Conservation (phyloP, 2,329 filamentous ascomycete species). For the Elsinoe ampelina region DNA sequence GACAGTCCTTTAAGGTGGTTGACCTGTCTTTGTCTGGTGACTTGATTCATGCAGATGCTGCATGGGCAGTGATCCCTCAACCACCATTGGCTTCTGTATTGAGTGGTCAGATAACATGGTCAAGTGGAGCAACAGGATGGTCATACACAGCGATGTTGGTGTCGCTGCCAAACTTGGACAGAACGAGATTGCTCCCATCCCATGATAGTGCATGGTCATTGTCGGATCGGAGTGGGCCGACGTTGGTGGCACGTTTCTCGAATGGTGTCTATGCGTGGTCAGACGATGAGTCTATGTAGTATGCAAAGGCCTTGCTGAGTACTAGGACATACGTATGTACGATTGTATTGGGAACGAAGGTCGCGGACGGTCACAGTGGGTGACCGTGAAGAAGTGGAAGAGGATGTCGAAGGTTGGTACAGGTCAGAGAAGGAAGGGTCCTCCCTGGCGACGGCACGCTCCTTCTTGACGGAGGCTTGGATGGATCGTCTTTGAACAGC, state of each 20-base stretch:
- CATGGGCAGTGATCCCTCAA: constrained; percentile 17
- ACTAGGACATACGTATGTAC: not conserved
- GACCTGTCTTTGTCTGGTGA: constrained; percentile 16
- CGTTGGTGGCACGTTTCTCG: not conserved
- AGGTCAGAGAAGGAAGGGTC: constrained; percentile 2
- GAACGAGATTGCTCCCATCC: constrained; percentile 2
- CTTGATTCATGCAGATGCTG: constrained; percentile 16
- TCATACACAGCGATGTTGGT: constrained; percentile 2
- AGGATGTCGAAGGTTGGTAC: not conserved
- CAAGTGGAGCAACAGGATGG: too few species aligned
- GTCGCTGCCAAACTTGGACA: constrained; percentile 6
- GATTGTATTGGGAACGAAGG: not conserved
- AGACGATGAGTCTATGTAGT: not conserved
- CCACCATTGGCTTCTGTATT: constrained; percentile 10
- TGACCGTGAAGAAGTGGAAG: not conserved
- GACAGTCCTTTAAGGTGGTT: constrained; percentile 14
- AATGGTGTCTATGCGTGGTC: constrained; percentile 4
- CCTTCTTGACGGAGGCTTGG: constrained; percentile 12
- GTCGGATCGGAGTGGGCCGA: not conserved
- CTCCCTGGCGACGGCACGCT: constrained; percentile 9
- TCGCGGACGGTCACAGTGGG: not conserved
- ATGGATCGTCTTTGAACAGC: not conserved
- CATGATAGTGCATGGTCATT: constrained; percentile 1
- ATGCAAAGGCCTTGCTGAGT: not conserved
- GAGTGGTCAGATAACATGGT: not conserved